Base-by-base conservation (phyloP, 495 filamentous ascomycete species). In the Daldinia bambusicola region DNA sequence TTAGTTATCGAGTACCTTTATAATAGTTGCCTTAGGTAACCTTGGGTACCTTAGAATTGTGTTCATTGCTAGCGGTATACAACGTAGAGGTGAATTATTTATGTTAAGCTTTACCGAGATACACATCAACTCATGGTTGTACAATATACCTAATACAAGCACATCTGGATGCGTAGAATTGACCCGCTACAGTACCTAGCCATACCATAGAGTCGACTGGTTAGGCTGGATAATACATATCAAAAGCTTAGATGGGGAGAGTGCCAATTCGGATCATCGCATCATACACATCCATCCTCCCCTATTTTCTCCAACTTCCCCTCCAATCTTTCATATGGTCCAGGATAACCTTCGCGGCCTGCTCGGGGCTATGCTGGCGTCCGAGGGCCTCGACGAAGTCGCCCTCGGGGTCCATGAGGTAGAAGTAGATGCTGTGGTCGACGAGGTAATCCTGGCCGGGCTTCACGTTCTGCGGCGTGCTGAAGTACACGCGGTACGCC, bases 391-490 rank as follows among this genome's bases (percentile, higher is more conserved):
- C 95, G 26, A 99, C 94, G 78, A 99, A 99, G 80, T 98, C 96
- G 13, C 94, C 94, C 66, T 99, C 96, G 48, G 95, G 95, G 80
- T 98, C 94, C 95, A 99, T 99, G 67, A 99, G 81, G 79, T 99
- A 99, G 76, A 99, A 99, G 84, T 99, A 99, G 69, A 99, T 98
- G 76, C 93, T 97, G 82, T 99, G 95, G 81, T 98, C 95, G 41
- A 99, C 95, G 68, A 99, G 80, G 81, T 99, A 99, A 79, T 99
- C 95, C 83, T 97, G 92, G 8, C 93, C 95, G 2, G 93, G 89
- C 84, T 95, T 89, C 53, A 97, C 92, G 66, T 94, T 84, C 69
- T 84, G 82, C 70, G 95, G 95, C 45, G 95, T 99, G 73, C 91
- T 94, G 77, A 99, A 99, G 82, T 99, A 99, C 38, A 99, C 95